Base-by-base conservation (phyloP, 139 green algal genomes). In the Trebouxia sp. region DNA sequence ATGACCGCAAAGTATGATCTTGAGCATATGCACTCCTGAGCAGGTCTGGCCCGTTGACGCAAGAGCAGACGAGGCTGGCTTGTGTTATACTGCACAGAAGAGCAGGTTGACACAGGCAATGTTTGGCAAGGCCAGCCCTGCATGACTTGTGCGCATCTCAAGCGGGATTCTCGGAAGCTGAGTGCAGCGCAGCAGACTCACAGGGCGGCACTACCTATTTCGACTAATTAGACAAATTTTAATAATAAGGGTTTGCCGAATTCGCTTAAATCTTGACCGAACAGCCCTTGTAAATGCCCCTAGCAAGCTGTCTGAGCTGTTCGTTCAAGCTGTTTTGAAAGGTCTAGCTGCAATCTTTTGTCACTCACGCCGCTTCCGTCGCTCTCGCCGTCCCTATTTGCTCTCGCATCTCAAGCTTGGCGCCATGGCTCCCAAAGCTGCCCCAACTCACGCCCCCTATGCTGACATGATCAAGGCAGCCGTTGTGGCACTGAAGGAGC, bases 401-500 rank as follows among this genome's bases (percentile, higher is more conserved):
- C n/a, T n/a, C n/a, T n/a, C n/a, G n/a, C n/a, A n/a, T n/a, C n/a
- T n/a, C n/a, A 35, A 17, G 55, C 17, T 28, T 35, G 37, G 7
- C 41, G 26, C n/a, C 0, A 51, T 51, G 39, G 67, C 39, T 38
- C 39, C 67, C 67, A 88, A 87, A 77, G 50, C 53, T 38, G 79
- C 79, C 24, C 48, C 69, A 30, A 43, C 38, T 6, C 84, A 88
- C 83, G 78, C 87, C 42, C 62, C 83, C 8, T 92, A 89, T 47
- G 72, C n/a, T 1, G 80, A 80, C 35, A 87, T 92, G 81, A 87
- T 92, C 58, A 81, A 82, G 11, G 84, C 89, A 30, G 88, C 88
- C 24, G 88, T 92, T 74, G 76, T 79, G 30, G 75, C 83, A 15
- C 81, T 92, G 28, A 89, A 90, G 79, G 88, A 92, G 67, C 84